phyloP scores from a whole-genome alignment of 768 basidiomycete genomes.

The Chalciporus piperatus region DNA sequence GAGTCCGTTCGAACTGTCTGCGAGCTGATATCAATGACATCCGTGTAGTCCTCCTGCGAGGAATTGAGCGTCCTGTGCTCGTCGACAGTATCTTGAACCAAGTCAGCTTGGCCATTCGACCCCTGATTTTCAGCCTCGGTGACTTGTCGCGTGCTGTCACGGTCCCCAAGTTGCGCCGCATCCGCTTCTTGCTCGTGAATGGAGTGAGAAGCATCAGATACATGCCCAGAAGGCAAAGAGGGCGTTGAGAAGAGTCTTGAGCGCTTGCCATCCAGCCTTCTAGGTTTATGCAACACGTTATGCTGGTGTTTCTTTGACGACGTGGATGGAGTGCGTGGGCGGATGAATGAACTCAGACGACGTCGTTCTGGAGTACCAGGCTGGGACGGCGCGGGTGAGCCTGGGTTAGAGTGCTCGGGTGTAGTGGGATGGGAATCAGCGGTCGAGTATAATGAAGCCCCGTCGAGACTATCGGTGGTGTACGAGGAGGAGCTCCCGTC shows the following conservation, averaged over 20 bases:
- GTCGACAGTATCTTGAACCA: neutral
- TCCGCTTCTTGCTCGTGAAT: neutral
- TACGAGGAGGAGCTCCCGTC: constrained; percentile 12
- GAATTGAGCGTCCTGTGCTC: neutral
- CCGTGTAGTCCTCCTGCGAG: constrained; percentile 1
- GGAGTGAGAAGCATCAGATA: neutral
- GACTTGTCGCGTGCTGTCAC: neutral
- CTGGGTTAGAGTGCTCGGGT: constrained; percentile 9
- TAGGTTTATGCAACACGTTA: constrained; percentile 9
- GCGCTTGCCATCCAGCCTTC: constrained; percentile 7
- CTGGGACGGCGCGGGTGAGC: constrained; percentile 14
- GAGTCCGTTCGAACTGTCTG: neutral
- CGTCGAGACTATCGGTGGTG: constrained; percentile 8
- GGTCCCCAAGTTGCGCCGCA: neutral
- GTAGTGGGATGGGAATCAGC: constrained; percentile 7
- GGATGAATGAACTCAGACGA: constrained; percentile 14
- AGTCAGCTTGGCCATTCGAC: neutral
- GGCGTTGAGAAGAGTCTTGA: constrained; percentile 19
- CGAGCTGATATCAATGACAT: constrained; percentile 25
- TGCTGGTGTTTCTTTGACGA: constrained; percentile 2
- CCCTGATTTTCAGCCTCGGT: neutral
- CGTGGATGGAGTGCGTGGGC: constrained; percentile 9
- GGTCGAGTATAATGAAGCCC: constrained; percentile 11
- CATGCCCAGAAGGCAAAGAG: constrained; percentile 1
- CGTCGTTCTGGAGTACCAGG: constrained; percentile 1